Evolutionary conservation across 768 basidiomycete species (phyloP), one percentile per base, ranked within the genome.

Genomic region (Agaricus blazei): DNA sequence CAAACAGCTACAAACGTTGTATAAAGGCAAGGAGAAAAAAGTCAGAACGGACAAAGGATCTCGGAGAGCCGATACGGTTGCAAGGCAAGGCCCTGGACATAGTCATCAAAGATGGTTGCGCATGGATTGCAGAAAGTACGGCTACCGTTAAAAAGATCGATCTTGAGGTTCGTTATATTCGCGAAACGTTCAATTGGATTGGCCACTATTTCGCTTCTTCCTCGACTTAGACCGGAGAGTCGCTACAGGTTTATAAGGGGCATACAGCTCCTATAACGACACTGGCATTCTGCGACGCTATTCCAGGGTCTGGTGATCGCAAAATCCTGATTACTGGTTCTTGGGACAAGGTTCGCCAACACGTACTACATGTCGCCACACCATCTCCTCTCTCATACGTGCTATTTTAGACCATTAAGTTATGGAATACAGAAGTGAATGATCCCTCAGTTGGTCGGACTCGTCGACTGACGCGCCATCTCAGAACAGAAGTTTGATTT

Each of bases 81-180:
- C 63, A 75, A 6, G 88, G 87, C 28, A 93, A 87, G 63, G 84
- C 93, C 3, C 70, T 98, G 37, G 82, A 78, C 24, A 74, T 97
- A 5, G 71, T 83, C 26, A 69, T 97, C 44, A 72, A 77, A 36
- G 87, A 78, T 4, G 77, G 81, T 38, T 69, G 80, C 23, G 92
- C 83, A 0, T 98, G 91, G 90, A 85, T 92, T 44, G 94, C 90
- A 24, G 95, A 94, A 67, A 95, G 88, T 63, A 87, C 90, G 0
- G 82, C 84, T 53, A 77, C 86, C 5, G 79, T 85, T 14, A 79
- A 87, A 58, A 85, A 85, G 64, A 65, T 94, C 40, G 83, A 92
- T 64, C 69, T 98, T 15, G 80, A 90, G 77, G 96, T 93, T 66
- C 15, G 67, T 54, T 15, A 27, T n/a, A 26, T 19, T 43, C n/a